These are phyloP conservation scores for Xylaria sp. DNA, from an alignment of 2,329 filamentous ascomycete species.

Conservation along the genomic window DNA sequence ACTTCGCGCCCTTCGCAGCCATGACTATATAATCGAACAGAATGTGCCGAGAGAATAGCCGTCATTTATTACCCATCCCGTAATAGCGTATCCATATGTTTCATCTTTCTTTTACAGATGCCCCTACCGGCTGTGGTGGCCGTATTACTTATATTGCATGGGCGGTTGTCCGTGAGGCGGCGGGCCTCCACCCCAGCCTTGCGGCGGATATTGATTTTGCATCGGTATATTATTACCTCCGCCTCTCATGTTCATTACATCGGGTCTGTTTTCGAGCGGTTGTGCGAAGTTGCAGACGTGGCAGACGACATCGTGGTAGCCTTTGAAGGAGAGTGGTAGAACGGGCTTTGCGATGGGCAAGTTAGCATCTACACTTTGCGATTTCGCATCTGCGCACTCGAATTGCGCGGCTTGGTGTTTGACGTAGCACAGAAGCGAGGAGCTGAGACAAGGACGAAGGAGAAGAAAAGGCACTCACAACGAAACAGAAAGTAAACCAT, in stretches of 20 bases:
- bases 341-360: conserved; percentile 62
- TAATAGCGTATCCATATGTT: background rate
- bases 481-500: conserved; percentile 84
- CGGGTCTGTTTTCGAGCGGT: conserved; percentile 66
- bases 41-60: background rate
- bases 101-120: background rate
- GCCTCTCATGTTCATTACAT: conserved; percentile 63
- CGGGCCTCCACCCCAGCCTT: conserved; percentile 39
- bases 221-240: conserved; percentile 53
- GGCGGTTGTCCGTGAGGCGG: conserved; percentile 40
- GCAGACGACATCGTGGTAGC: conserved; percentile 76
- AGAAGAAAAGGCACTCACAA: conserved; percentile 59
- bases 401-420: background rate
- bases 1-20: background rate
- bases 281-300: conserved; percentile 81
- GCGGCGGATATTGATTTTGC: conserved; percentile 46
- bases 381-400: background rate
- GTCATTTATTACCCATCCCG: background rate
- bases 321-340: conserved; percentile 74
- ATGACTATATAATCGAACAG: background rate
- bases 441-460: too few species aligned
- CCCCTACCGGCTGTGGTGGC: background rate
- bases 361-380: conserved; percentile 19
- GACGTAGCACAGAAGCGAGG: background rate
- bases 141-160: conserved; percentile 45